Conservation (phyloP, 2,329 filamentous ascomycete genomes). For the Penicillium frequentans region DNA sequence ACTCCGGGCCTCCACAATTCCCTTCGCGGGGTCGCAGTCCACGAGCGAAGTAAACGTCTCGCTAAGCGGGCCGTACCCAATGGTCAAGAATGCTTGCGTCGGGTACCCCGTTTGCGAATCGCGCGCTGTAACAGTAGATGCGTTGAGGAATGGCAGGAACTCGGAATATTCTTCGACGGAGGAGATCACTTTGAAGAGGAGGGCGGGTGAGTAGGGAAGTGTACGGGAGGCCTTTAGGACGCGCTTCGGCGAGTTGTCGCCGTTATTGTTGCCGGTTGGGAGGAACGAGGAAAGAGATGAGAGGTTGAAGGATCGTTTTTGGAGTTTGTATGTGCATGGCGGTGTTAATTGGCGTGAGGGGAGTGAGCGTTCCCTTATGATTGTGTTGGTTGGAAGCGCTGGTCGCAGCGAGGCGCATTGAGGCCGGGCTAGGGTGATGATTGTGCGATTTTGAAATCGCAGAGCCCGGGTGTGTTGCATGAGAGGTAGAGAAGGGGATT, state of each 20-base stretch:
- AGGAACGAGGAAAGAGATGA: conserved; percentile 32
- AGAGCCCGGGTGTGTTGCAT: conserved; percentile 14
- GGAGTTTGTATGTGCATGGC: neutral
- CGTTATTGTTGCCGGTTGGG: conserved; percentile 20
- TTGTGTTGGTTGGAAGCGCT: neutral
- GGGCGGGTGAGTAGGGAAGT: conserved; percentile 69
- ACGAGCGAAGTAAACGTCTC: conserved; percentile 81
- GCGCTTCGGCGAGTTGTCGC: conserved; percentile 53
- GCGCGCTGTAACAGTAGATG: conserved; percentile 74
- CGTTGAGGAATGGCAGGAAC: conserved; percentile 91
- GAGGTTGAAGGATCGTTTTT: conserved; percentile 25
- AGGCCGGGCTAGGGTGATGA: neutral
- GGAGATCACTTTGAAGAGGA: conserved; percentile 82
- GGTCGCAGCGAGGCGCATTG: neutral
- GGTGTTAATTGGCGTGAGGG: conserved; percentile 3
- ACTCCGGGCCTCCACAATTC: conserved; percentile 69
- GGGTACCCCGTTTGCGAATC: conserved; percentile 58
- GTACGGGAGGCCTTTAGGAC: conserved; percentile 71
- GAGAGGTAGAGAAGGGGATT: neutral
- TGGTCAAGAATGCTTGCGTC: conserved; percentile 71
- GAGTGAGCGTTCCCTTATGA: neutral
- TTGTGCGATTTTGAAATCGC: conserved; percentile 17
- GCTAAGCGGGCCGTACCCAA: conserved; percentile 81
- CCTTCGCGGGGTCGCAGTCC: conserved; percentile 68
- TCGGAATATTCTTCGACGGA: conserved; percentile 79